phyloP scores from a whole-genome alignment of 2,329 filamentous ascomycete species.

The Cadophora malorum region DNA sequence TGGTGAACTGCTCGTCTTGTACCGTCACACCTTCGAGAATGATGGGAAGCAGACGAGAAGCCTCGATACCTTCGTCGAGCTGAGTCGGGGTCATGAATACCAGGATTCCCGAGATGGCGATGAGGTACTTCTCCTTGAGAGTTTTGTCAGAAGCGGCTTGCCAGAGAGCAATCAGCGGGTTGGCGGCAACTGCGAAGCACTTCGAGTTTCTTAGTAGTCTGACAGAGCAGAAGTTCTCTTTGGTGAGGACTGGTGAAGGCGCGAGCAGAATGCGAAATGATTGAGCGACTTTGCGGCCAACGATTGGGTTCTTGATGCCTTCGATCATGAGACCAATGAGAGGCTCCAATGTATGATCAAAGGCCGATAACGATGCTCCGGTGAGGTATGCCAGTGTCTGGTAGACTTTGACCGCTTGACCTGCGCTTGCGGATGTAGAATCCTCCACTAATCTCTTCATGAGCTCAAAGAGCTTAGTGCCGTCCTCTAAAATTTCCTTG shows the following conservation, averaged over 20 bases:
- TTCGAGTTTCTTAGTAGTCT: conserved; percentile 39
- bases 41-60: conserved; percentile 33
- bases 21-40: conserved; percentile 40
- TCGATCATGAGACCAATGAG: conserved; percentile 39
- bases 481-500: conserved; percentile 3
- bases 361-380: conserved; percentile 38
- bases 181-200: conserved; percentile 33
- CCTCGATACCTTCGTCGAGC: conserved; percentile 30
- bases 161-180: conserved; percentile 34
- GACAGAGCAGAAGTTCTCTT: conserved; percentile 42
- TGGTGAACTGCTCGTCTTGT: conserved; percentile 37
- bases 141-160: conserved; percentile 5
- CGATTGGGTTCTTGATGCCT: conserved; percentile 28
- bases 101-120: conserved; percentile 42
- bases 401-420: conserved; percentile 33
- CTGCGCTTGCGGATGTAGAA: conserved; percentile 17
- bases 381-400: conserved; percentile 41
- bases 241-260: conserved; percentile 39
- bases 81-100: conserved; percentile 33
- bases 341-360: conserved; percentile 29
- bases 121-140: conserved; percentile 38
- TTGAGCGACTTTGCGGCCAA: conserved; percentile 38
- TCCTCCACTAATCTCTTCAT: conserved; percentile 30
- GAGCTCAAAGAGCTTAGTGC: conserved; percentile 24
- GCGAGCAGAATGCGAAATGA: conserved; percentile 42